Base-by-base conservation (phyloP, 805 yeast genomes). In the Suhomyces tanzawaensis region DNA sequence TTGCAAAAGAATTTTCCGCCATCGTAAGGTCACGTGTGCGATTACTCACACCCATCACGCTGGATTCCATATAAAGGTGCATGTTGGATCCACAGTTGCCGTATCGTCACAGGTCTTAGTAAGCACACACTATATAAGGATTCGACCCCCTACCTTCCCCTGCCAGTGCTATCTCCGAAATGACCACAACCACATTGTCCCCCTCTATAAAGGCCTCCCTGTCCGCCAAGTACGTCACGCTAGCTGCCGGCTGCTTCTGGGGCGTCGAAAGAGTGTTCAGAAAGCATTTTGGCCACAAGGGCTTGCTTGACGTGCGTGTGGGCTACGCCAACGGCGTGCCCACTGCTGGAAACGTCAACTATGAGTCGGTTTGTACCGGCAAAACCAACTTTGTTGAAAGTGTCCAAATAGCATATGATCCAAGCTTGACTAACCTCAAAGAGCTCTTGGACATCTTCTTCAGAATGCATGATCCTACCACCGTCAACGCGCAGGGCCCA, bases 401-500 rank as follows among this genome's bases (percentile, higher is more conserved):
- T 4, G 64, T 91, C 15, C 96, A 91, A 60, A 69, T 91, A 9
- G 71, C 91, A 1, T 93, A 77, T 53, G 90, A 89, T 52, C 96
- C 96, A 17, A 46, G 71, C 3, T 47, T 60, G n/a, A 71, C 86
- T 2, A 44, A 76, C 3, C 71, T 79, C 51, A 74, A 64, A 39
- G 85, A 83, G 19, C 63, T 91, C 31, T 62, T 87, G 29, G 90
- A 82, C 39, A 86, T 90, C 49, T 93, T 91, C 69, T 90, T 88
- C 69, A 72, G 83, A 52, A 87, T 88, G 59, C 99, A 91, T 60
- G 98, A 93, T 62, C 98, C 99, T 33, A 93, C 98, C 2, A 82
- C 89, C 2, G 44, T 73, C 37, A 79, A 90, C 53, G 55, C 75
- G 2, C 98, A 93, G 62, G 99, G 99, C 3, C 85, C 86, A 14